Evolutionary conservation across 495 filamentous ascomycete genomes (phyloP), one percentile per base, ranked within the genome.

Genomic region (Aspergillus bridgeri): DNA sequence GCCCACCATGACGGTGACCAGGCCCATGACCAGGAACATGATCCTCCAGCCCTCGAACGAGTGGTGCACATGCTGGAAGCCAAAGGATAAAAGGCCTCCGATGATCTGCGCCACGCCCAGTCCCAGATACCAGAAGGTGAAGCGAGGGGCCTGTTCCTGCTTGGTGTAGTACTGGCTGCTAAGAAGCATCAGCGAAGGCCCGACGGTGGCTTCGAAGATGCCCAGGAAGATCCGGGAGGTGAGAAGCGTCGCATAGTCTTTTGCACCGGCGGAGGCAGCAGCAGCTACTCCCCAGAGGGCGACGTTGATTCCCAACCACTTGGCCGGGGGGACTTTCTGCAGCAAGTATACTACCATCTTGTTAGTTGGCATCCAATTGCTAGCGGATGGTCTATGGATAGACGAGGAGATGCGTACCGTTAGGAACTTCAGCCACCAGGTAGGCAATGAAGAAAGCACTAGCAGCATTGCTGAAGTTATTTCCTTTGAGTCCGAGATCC

Each of bases 121-220:
- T 5, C 84, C 86, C 21, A 77, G 78, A 64, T 86, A 89, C 86
- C 86, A 89, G 15, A 84, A 74, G 4, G 79, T 81, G 20, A 87
- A 85, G 15, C 87, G 74, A 2, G 83, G 70, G 0, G 84, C 81
- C 57, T 86, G 80, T 63, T 89, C 86, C 1, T 77, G 73, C 11
- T 82, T 77, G 0, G 83, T 82, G 58, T 89, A 90, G 84, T 84
- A 89, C 69, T 69, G 74, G 56, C 73, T 75, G 19, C 68, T 76
- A 51, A 71, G 69, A 24, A 78, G 64, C 29, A 81, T 82, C 42
- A 87, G 67, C 2, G 76, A 79, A 15, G 86, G 86, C 0, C 78
- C 79, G 53, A 87, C 82, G 24, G 81, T 80, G 18, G 85, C 82
- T 72, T 88, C 87, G 59, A 88, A 83, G 47, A 86, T 65, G 3